Conservation (phyloP, 2,329 filamentous ascomycete genomes). For the Dothistroma pini region DNA sequence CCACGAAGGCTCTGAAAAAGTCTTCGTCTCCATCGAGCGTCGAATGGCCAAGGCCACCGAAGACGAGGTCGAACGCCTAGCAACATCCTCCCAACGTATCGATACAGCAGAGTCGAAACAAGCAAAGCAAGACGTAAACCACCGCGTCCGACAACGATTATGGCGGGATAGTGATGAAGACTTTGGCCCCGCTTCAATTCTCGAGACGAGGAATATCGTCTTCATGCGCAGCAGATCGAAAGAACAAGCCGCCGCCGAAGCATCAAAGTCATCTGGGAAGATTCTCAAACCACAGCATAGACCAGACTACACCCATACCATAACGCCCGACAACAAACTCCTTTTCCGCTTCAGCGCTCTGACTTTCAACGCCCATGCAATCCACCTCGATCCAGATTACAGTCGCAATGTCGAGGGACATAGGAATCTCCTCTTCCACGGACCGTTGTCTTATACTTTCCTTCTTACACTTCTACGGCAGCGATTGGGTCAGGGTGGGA, state of each 20-base stretch:
- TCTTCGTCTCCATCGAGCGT: slow-evolving; percentile 60
- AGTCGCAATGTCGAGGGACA: slow-evolving; percentile 70
- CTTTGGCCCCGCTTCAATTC: slow-evolving; percentile 44
- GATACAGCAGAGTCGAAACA: slow-evolving; percentile 27
- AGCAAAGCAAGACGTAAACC: slow-evolving; percentile 29
- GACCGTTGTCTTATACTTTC: slow-evolving; percentile 73
- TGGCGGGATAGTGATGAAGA: slow-evolving; percentile 44
- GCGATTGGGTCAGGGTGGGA: slow-evolving; percentile 44
- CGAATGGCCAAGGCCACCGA: slow-evolving; percentile 39
- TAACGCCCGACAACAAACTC: slow-evolving; percentile 65
- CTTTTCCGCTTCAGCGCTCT: slow-evolving; percentile 90
- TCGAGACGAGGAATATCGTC: slow-evolving; percentile 60
- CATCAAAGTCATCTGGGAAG: slow-evolving; percentile 32
- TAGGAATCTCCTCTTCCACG: slow-evolving; percentile 74
- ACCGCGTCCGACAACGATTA: slow-evolving; percentile 40
- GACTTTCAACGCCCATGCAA: slow-evolving; percentile 86
- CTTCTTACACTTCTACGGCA: slow-evolving; percentile 65
- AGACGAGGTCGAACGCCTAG: slow-evolving; percentile 34
- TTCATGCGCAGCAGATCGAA: slow-evolving; percentile 55
- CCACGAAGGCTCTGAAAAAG: slow-evolving; percentile 49
- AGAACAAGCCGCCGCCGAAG: slow-evolving; percentile 36
- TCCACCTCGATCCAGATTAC: slow-evolving; percentile 77
- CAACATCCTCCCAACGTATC: slow-evolving; percentile 33
- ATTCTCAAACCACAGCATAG: slow-evolving; percentile 45
- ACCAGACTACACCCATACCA: slow-evolving; percentile 55